phyloP scores from a whole-genome alignment of 2,329 filamentous ascomycete species.

The Trichoderma sp. region DNA sequence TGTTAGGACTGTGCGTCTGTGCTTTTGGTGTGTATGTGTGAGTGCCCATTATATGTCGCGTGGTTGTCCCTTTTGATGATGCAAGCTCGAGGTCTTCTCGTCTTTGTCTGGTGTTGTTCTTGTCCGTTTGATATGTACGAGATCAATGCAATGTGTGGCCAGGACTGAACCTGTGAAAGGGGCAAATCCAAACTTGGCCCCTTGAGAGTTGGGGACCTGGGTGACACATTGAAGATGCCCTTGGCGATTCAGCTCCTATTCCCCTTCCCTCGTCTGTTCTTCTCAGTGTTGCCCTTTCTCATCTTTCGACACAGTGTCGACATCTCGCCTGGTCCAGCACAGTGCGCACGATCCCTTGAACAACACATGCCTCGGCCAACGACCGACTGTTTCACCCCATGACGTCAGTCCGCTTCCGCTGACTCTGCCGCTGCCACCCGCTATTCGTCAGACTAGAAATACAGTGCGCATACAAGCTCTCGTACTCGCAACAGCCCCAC shows the following conservation, averaged over 20 bases:
- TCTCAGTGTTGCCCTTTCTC: not conserved
- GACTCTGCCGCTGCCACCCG: not conserved
- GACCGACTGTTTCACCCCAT: conserved; percentile 20
- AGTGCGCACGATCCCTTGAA: not conserved
- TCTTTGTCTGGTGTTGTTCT: too few species aligned
- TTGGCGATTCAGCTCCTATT: not conserved
- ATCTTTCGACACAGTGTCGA: not conserved
- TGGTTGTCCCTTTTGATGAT: too few species aligned
- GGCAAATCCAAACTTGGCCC: too few species aligned
- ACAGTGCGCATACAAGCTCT: too few species aligned
- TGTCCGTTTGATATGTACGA: too few species aligned
- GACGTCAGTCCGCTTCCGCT: conserved; percentile 9
- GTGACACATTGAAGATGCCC: too few species aligned
- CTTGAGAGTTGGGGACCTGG: too few species aligned
- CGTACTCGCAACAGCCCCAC: too few species aligned
- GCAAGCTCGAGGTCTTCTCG: too few species aligned
- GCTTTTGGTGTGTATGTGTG: not conserved
- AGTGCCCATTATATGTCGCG: not conserved
- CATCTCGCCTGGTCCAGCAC: not conserved
- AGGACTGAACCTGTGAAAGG: too few species aligned
- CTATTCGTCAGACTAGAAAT: not conserved
- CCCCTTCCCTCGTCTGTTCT: not conserved
- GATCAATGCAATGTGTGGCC: too few species aligned
- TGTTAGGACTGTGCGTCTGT: not conserved
- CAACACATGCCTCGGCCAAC: conserved; percentile 23